These are phyloP conservation scores for Globisporangium iwayamae DNA, from an alignment of 352 stramenopile genomes.

Conservation along the genomic window DNA sequence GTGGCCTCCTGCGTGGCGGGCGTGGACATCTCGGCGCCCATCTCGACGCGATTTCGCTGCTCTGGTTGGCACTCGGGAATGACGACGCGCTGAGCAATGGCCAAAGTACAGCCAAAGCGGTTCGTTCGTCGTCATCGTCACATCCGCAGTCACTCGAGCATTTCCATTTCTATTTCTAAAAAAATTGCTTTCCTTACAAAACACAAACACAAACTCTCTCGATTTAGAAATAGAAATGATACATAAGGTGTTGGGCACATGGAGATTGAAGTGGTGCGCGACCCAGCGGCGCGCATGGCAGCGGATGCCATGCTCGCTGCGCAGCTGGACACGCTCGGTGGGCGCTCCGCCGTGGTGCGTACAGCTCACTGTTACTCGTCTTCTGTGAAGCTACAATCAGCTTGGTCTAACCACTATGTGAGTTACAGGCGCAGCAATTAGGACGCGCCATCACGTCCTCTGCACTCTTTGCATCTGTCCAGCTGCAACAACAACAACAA, in stretches of 20 bases:
- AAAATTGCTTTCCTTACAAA: neutral
- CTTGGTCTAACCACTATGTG: neutral
- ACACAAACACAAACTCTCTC: neutral
- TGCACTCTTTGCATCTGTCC: constrained; percentile 29
- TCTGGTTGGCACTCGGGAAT: neutral
- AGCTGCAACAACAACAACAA: neutral
- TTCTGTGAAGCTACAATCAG: neutral
- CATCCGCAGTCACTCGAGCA: neutral
- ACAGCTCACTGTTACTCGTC: too few species aligned
- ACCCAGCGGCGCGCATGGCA: constrained; percentile 22
- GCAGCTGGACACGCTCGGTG: constrained; percentile 42
- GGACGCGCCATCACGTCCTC: constrained; percentile 57
- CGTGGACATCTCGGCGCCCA: constrained; percentile 69
- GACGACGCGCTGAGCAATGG: neutral
- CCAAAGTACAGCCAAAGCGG: neutral
- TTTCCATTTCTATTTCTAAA: constrained; percentile 14
- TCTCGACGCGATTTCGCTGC: constrained; percentile 9
- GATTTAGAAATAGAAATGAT: constrained; percentile 5
- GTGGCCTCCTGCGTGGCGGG: constrained; percentile 15
- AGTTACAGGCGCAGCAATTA: constrained; percentile 51
- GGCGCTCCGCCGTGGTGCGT: constrained; percentile 40
- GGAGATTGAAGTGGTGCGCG: constrained; percentile 20
- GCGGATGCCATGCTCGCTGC: constrained; percentile 18
- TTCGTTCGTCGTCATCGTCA: constrained; percentile 8
- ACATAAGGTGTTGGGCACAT: neutral